These are phyloP conservation scores for Camptophora hylomeconis DNA, from an alignment of 2,329 filamentous ascomycete species.

Conservation along the genomic window DNA sequence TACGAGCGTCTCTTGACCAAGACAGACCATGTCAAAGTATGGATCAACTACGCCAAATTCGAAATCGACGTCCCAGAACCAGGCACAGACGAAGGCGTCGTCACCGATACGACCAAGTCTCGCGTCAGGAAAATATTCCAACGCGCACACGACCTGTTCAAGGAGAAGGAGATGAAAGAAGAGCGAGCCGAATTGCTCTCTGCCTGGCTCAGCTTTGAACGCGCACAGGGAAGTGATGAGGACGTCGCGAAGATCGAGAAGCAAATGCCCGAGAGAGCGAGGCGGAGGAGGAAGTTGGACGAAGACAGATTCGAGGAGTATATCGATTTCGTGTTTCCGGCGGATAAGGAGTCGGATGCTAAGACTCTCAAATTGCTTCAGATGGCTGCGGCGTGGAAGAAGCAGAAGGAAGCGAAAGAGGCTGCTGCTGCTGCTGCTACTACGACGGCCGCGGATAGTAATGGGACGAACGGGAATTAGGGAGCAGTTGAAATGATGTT, in stretches of 20 bases:
- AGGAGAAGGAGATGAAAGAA: constrained; percentile 80
- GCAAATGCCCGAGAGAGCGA: constrained; percentile 86
- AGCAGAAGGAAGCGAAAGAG: constrained; percentile 34
- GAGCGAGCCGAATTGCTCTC: constrained; percentile 85
- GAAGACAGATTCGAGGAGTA: constrained; percentile 95
- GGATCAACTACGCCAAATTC: constrained; percentile 97
- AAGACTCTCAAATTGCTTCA: constrained; percentile 74
- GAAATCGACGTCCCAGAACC: constrained; percentile 85
- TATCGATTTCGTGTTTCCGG: constrained; percentile 92
- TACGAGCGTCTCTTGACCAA: constrained; percentile 87
- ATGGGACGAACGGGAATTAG: too few relatives aligned
- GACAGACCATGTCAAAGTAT: constrained; percentile 98
- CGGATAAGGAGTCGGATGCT: constrained; percentile 75
- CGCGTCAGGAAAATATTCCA: constrained; percentile 75
- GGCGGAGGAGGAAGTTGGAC: constrained; percentile 75
- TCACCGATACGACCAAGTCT: constrained; percentile 72
- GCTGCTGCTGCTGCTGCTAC: too few relatives aligned
- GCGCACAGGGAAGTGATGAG: constrained; percentile 60
- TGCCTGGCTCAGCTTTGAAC: constrained; percentile 86
- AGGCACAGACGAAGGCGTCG: constrained; percentile 48
- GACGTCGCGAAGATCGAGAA: constrained; percentile 75
- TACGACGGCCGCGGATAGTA: too few relatives aligned
- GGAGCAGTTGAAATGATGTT: too few relatives aligned
- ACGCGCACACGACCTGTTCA: constrained; percentile 74
- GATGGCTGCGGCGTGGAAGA: constrained; percentile 81